Evolutionary conservation across 306 rosid species (phyloP), one percentile per base, ranked within the genome.

Genomic region (Trifolium subterraneum): DNA sequence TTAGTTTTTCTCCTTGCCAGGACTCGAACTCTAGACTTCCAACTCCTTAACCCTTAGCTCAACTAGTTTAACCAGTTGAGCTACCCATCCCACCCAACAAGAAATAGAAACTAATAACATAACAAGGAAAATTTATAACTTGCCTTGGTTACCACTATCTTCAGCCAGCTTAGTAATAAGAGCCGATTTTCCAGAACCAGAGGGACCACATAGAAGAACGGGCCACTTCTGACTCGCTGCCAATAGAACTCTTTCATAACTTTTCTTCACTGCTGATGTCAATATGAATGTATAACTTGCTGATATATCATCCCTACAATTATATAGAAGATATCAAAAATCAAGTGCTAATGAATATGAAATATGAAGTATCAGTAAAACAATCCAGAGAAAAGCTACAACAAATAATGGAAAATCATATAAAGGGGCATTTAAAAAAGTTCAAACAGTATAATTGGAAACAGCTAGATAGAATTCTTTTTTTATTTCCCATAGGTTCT

Each of bases 141-240:
- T 81, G 78, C 94, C 84, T 73, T 48, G 77, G 71, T 85, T 89
- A 55, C 81, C 79, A 68, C 88, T 82, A 65, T 85, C 84, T 62
- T 71, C 64, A 39, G 97, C 88, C 74, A 91, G 86, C 83, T 89
- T 93, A 77, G 86, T 71, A 71, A 91, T 83, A 70, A 91, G 97
- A 81, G 90, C 85, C 58, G 98, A 89, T 79, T 93, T 93, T 67
- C 98, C 98, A 56, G 92, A 74, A 45, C 98, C 98, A 35, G 91
- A 80, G 56, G 92, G 89, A 36, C 98, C 98, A 81, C 78, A 91
- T 48, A 93, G 36, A 77, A 93, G 97, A 73, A 91, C 90, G 13
- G 96, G 96, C 92, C 96, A 91, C 91, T 82, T 91, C 86, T 89
- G 94, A 83, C 81, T 84, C 22, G 88, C 77, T 12, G 98, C 94